Conservation (phyloP, 2,329 filamentous ascomycete genomes). For the Chaetomium strumarium region DNA sequence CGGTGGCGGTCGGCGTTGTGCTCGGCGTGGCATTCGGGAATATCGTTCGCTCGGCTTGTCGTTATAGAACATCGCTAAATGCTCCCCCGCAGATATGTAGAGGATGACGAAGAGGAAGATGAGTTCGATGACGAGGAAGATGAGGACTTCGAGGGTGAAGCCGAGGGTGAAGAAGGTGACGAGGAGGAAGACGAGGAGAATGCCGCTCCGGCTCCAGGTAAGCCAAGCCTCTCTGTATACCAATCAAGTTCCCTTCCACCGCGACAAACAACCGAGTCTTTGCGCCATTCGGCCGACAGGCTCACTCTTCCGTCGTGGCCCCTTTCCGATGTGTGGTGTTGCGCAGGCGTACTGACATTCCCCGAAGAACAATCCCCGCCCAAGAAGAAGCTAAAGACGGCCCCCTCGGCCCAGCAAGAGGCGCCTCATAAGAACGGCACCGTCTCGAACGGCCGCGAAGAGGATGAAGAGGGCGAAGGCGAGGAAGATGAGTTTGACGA, state of each 20-base stretch:
- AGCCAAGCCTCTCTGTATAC: conserved; percentile 11
- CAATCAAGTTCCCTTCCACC: not conserved
- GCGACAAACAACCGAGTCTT: not conserved
- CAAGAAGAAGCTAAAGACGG: conserved; percentile 48
- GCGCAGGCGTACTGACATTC: conserved; percentile 12
- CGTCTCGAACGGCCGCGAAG: conserved; percentile 22
- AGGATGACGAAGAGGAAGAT: conserved; percentile 27
- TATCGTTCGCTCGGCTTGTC: not conserved
- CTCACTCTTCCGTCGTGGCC: not conserved
- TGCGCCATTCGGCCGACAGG: not conserved
- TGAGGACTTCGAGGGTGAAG: conserved; percentile 30
- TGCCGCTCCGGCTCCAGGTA: conserved; percentile 33
- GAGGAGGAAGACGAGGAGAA: conserved; percentile 37
- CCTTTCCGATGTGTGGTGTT: no score
- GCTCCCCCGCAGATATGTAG: conserved; percentile 23
- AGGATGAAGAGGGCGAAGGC: conserved; percentile 18
- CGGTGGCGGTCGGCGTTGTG: not conserved
- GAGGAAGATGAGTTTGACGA: conserved; percentile 23
- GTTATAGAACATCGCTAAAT: conserved; percentile 4
- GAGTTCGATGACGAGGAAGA: conserved; percentile 28
- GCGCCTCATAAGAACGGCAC: conserved; percentile 30
- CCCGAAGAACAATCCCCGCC: conserved; percentile 37
- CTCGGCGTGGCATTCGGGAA: not conserved
- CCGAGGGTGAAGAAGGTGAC: conserved; percentile 25
- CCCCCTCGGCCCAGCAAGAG: conserved; percentile 27